These are phyloP conservation scores for Isatis tinctoria DNA, from an alignment of 345 rosid species.

Conservation along the genomic window DNA sequence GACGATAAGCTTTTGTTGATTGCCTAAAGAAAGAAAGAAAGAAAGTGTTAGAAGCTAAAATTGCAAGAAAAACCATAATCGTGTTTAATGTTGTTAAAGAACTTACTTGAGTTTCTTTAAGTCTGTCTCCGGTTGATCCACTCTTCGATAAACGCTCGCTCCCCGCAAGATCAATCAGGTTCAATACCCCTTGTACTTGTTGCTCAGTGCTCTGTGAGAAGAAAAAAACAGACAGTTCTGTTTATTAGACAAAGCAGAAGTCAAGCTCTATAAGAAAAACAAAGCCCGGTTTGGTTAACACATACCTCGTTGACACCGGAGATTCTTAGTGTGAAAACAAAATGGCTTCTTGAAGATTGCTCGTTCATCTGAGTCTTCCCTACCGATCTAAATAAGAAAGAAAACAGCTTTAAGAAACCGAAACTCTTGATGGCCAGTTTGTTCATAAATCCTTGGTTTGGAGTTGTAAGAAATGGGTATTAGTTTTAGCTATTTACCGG, in stretches of 20 bases:
- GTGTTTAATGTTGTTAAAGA: neutral
- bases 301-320: conserved; percentile 79
- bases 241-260: neutral
- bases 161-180: conserved; percentile 98
- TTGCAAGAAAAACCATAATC: neutral
- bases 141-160: conserved; percentile 97
- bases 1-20: conserved; percentile 92
- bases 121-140: conserved; percentile 92
- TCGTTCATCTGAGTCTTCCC: conserved; percentile 96
- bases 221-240: neutral
- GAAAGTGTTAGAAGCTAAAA: neutral
- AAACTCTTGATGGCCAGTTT: neutral
- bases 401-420: neutral
- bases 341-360: conserved; percentile 79
- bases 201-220: conserved; percentile 77
- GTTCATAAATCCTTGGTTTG: neutral
- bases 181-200: conserved; percentile 91
- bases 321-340: conserved; percentile 87
- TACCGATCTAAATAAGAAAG: conserved; percentile 53
- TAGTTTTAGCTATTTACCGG: conserved; percentile 41
- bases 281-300: neutral
- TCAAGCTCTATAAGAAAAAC: neutral
- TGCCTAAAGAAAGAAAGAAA: conserved; percentile 45
- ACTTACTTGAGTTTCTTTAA: conserved; percentile 90
- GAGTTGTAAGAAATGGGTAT: neutral